These are phyloP conservation scores for Chimonanthus salicifolius DNA, from an alignment of 164 flowering plant genomes.

Conservation along the genomic window DNA sequence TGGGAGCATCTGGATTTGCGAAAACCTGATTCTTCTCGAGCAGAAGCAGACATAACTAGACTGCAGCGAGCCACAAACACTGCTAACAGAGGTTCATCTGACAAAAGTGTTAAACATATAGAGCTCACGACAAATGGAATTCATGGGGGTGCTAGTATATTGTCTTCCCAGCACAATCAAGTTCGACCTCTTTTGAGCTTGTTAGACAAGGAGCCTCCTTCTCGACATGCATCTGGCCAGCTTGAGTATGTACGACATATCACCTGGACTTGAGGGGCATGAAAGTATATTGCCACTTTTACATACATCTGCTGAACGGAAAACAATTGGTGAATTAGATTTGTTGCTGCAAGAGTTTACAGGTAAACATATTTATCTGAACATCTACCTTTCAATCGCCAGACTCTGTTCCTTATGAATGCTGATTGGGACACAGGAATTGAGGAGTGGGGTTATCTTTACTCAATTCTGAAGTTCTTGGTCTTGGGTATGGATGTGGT, in stretches of 20 bases:
- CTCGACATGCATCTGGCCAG: constrained; percentile 87
- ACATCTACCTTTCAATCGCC: neutral
- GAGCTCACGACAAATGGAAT: constrained; percentile 41
- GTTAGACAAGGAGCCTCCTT: constrained; percentile 97
- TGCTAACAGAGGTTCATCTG: constrained; percentile 41
- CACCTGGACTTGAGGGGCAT: constrained; percentile 84
- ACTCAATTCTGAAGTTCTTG: too few species aligned
- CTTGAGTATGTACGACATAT: constrained; percentile 85
- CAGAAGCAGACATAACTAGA: constrained; percentile 45
- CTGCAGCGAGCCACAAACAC: constrained; percentile 47
- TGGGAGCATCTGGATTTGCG: constrained; percentile 43
- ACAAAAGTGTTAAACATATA: constrained; percentile 46
- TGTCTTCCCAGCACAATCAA: constrained; percentile 58
- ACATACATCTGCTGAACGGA: constrained; percentile 74
- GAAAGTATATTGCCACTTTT: constrained; percentile 82
- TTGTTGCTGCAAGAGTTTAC: constrained; percentile 95
- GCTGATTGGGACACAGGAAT: too few species aligned
- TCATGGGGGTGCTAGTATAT: constrained; percentile 26
- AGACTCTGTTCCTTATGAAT: neutral
- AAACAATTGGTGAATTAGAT: constrained; percentile 84
- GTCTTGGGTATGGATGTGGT: too few species aligned
- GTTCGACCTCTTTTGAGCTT: constrained; percentile 95
- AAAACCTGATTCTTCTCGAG: constrained; percentile 46
- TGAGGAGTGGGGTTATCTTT: too few species aligned
- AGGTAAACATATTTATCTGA: constrained; percentile 33